Evolutionary conservation across 2,329 filamentous ascomycete genomes (phyloP).

Genomic region (Calonectria pteridis): DNA sequence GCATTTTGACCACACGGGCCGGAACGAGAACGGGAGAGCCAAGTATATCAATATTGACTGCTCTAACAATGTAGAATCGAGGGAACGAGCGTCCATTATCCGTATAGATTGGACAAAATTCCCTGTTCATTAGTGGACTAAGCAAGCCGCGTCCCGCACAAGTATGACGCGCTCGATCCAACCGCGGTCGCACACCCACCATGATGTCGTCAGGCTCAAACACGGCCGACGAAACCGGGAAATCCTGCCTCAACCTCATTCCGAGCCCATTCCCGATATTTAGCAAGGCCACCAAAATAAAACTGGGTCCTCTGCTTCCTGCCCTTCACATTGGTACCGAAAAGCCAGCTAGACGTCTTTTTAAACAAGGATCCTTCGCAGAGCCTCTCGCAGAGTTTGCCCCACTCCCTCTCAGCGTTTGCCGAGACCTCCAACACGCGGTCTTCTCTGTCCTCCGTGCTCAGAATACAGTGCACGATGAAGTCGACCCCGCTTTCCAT

Average conservation of each 20-base stretch:
- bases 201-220: no score
- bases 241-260: conserved; percentile 15
- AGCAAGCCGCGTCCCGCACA: no score
- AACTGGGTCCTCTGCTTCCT: conserved; percentile 24
- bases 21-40: no score
- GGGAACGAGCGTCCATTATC: no score
- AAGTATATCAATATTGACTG: no score
- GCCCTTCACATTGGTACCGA: conserved; percentile 16
- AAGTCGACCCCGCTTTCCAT: conserved; percentile 25
- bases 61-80: no score
- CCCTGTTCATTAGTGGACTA: no score
- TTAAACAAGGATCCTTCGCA: conserved; percentile 22
- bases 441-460: neutral
- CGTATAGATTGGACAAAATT: no score
- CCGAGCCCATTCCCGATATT: conserved; percentile 13
- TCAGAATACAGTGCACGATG: conserved; percentile 6
- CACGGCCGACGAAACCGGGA: neutral
- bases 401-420: neutral
- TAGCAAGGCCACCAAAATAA: conserved; percentile 21
- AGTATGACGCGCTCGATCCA: no score
- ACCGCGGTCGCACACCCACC: no score
- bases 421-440: neutral
- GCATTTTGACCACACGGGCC: no score
- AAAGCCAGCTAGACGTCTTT: conserved; percentile 24
- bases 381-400: neutral